phyloP scores from a whole-genome alignment of 768 basidiomycete species.

The Dacryopinax spathularia region DNA sequence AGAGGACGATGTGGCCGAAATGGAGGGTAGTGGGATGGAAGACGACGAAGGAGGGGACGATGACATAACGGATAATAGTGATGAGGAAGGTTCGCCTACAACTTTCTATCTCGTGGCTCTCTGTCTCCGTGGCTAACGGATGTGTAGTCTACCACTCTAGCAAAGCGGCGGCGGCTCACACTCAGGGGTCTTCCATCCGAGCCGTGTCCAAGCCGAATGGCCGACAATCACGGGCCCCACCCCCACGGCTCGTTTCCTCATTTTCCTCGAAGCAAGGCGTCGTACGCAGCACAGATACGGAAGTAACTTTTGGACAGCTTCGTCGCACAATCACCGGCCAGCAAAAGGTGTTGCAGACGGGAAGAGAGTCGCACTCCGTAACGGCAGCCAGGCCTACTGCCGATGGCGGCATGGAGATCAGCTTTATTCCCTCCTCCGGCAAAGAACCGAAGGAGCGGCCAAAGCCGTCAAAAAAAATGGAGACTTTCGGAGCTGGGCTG shows the following conservation, averaged over 20 bases:
- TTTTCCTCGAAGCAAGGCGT: neutral
- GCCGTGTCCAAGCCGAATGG: neutral
- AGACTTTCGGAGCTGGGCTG: constrained; percentile 77
- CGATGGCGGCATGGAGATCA: constrained; percentile 70
- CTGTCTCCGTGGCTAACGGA: neutral
- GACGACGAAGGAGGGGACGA: constrained; percentile 15
- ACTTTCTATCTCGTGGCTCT: neutral
- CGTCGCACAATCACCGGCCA: constrained; percentile 14
- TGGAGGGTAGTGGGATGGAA: constrained; percentile 16
- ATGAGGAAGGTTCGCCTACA: constrained; percentile 11
- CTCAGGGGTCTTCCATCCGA: neutral
- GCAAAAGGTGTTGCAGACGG: constrained; percentile 15
- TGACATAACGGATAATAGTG: constrained; percentile 14
- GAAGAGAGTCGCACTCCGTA: constrained; percentile 14
- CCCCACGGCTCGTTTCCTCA: neutral
- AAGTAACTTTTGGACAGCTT: constrained; percentile 8
- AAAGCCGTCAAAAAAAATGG: constrained; percentile 43
- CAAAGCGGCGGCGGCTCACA: neutral
- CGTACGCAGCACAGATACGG: neutral
- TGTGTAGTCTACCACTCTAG: neutral
- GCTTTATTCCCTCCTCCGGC: constrained; percentile 52
- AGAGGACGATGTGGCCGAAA: constrained; percentile 30
- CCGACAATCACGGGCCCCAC: neutral
- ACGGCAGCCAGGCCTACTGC: constrained; percentile 2
- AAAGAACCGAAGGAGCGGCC: constrained; percentile 21